phyloP scores from a whole-genome alignment of 2,329 filamentous ascomycete genomes.

The Zarea fungicola region DNA sequence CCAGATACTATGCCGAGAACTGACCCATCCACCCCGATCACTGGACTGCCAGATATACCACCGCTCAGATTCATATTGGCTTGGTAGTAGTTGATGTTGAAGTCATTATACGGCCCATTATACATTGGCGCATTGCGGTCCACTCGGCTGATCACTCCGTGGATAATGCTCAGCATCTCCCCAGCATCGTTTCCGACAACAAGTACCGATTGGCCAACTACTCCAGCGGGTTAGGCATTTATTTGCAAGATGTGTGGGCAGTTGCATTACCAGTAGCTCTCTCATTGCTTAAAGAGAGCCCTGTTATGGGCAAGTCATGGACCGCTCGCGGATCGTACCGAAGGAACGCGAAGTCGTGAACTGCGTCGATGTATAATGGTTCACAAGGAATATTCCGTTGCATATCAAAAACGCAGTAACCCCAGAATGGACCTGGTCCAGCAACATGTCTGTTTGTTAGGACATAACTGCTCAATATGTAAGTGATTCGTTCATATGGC shows the following conservation, averaged over 20 bases:
- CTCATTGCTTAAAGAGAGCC: background rate
- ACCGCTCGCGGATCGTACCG: conserved; percentile 92
- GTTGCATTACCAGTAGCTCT: background rate
- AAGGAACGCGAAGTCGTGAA: conserved; percentile 96
- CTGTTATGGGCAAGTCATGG: conserved; percentile 65
- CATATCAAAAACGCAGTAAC: conserved; percentile 96
- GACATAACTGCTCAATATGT: conserved; percentile 56
- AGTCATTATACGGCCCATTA: conserved; percentile 95
- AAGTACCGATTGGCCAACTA: conserved; percentile 85
- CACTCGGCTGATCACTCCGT: conserved; percentile 90
- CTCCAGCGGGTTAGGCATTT: conserved; percentile 5
- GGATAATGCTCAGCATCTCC: conserved; percentile 96
- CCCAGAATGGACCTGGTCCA: conserved; percentile 92
- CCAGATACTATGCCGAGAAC: conserved; percentile 65
- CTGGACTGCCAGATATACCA: conserved; percentile 92
- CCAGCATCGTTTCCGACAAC: conserved; percentile 98
- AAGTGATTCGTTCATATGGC: no score
- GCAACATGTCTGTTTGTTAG: conserved; percentile 90
- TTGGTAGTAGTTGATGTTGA: conserved; percentile 95
- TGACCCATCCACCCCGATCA: conserved; percentile 91
- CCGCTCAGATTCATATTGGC: conserved; percentile 94
- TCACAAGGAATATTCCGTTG: conserved; percentile 94
- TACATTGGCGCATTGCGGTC: conserved; percentile 97
- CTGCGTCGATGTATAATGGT: conserved; percentile 93
- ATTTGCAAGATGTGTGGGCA: no score